Evolutionary conservation across 305 asterid species (phyloP).

Genomic region (Striga hermonthica): DNA sequence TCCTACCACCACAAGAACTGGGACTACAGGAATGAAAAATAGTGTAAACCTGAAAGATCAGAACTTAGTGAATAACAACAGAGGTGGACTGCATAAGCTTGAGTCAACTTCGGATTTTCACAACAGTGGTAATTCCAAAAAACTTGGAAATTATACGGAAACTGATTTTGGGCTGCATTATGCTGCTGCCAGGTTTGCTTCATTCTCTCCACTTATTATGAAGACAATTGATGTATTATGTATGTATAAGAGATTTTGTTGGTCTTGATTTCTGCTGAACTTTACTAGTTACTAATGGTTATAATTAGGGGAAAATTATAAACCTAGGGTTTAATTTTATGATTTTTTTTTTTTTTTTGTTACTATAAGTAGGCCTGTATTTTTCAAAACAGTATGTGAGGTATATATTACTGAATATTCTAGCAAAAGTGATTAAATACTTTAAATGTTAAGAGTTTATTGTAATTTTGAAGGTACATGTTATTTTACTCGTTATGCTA

Average conservation of each 20-base stretch:
- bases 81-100: conserved; percentile 58
- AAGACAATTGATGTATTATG: neutral
- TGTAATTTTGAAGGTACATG: neutral
- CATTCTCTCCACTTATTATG: conserved; percentile 13
- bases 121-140: conserved; percentile 47
- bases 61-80: conserved; percentile 52
- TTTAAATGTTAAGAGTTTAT: neutral
- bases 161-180: conserved; percentile 58
- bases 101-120: conserved; percentile 65
- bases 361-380: neutral
- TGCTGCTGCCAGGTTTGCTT: conserved; percentile 66
- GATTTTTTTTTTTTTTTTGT: neutral
- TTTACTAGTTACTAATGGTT: neutral
- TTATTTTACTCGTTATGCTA: neutral
- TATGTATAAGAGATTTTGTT: conserved; percentile 4
- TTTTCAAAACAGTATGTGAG: neutral
- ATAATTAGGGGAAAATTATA: neutral
- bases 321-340: neutral
- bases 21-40: conserved; percentile 42
- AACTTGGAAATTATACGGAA: conserved; percentile 49
- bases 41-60: conserved; percentile 58
- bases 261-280: conserved; percentile 3
- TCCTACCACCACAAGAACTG: conserved; percentile 50
- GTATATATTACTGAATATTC: neutral
- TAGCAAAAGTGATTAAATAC: neutral